Conservation (phyloP, 2,329 filamentous ascomycete genomes). For the Sporothrix phasma region DNA sequence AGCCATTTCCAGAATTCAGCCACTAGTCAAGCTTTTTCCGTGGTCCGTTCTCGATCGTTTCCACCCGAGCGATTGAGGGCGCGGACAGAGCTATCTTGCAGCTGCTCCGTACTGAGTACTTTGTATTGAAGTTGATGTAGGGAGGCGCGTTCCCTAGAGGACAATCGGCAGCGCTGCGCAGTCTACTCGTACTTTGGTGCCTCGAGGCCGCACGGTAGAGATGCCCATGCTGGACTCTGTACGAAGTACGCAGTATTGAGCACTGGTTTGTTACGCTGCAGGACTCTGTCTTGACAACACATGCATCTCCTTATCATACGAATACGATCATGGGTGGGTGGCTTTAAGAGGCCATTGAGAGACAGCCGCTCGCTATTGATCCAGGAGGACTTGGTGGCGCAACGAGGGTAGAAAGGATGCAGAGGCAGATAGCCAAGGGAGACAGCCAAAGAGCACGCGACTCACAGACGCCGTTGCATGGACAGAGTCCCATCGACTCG, state of each 20-base stretch:
- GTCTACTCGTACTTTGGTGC: neutral
- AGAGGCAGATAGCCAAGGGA: too few relatives aligned
- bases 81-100: too few relatives aligned
- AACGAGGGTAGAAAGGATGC: neutral
- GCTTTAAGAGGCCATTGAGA: neutral
- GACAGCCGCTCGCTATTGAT: neutral
- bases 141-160: too few relatives aligned
- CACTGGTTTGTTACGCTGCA: too few relatives aligned
- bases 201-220: neutral
- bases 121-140: too few relatives aligned
- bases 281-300: too few relatives aligned
- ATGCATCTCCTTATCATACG: neutral
- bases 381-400: neutral
- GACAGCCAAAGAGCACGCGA: neutral
- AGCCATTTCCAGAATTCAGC: too few relatives aligned
- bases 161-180: neutral
- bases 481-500: neutral
- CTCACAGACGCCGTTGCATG: neutral
- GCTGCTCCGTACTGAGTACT: too few relatives aligned
- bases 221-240: neutral
- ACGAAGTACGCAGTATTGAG: too few relatives aligned
- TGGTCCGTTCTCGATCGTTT: neutral
- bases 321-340: neutral
- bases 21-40: neutral
- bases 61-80: neutral